Evolutionary conservation across 306 rosid species (phyloP).

Genomic region (Hylodesmum podocarpum): DNA sequence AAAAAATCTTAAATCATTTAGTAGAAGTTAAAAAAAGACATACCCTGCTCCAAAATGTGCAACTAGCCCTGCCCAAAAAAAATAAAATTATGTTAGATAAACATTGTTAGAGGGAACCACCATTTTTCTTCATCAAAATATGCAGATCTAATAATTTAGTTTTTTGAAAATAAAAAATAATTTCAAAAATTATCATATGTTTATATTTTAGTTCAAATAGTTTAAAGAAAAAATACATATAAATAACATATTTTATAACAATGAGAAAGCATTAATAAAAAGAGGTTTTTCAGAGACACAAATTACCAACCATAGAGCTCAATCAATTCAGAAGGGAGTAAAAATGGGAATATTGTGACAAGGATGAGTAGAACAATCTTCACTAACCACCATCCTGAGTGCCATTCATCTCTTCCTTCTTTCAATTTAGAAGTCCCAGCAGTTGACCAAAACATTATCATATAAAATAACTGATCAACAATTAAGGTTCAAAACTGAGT

Average conservation of each 20-base stretch:
- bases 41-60: constrained; percentile 99
- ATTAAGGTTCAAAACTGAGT: constrained; percentile 52
- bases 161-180: no score
- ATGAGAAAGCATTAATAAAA: constrained; percentile 4
- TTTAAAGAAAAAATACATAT: no score
- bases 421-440: constrained; percentile 69
- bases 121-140: no score
- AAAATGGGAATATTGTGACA: constrained; percentile 65
- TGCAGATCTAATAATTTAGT: no score
- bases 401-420: constrained; percentile 70
- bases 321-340: constrained; percentile 74
- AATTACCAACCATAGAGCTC: constrained; percentile 76
- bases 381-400: constrained; percentile 97
- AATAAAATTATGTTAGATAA: constrained; percentile 8
- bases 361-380: constrained; percentile 64
- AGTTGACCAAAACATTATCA: constrained; percentile 84
- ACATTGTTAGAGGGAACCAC: no score
- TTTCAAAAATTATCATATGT: no score
- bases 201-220: no score
- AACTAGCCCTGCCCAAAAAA: constrained; percentile 55
- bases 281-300: constrained; percentile 21
- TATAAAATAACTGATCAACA: constrained; percentile 61
- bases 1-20: constrained; percentile 6
- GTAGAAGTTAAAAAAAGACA: constrained; percentile 7
- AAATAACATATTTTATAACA: not conserved